Base-by-base conservation (phyloP, 305 asterid species). In the Stenogyne calaminthoides region DNA sequence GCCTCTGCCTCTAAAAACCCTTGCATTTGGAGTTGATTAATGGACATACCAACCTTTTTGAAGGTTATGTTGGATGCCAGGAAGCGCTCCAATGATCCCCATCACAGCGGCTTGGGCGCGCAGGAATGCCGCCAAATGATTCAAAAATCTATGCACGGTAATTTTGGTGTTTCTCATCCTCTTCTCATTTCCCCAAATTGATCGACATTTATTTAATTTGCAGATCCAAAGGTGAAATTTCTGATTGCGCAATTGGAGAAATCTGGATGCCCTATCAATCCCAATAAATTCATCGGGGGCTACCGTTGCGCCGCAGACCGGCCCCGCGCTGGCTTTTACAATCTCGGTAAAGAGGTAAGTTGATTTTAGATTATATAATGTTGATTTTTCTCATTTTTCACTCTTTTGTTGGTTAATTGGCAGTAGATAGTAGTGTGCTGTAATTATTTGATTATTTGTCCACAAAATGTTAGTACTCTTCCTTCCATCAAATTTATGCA, bases 161-260 rank as follows among this genome's bases (percentile, higher is more conserved):
- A 1, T 15, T 44, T 4, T 18, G 6, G 36, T 19, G 20, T 54
- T 69, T 54, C 34, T 12, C n/a, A 34, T 20, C 0, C 15, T 14
- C 56, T 47, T 12, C 56, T 49, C 56, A 49, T 20, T n/a, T 11
- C 20, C 56, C 18, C 10, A 16, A 18, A 46, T 46, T n/a, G 14
- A 46, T 12, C 14, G 14, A 14, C 6, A n/a, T n/a, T n/a, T n/a
- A n/a, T n/a, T n/a, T n/a, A n/a, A n/a, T 36, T 36, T 76, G 74
- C 88, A 87, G 91, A 76, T 67, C 92, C 90, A 12, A 89, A 71
- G 82, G 95, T 82, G 71, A 87, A 78, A 75, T 77, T 89, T 63
- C 65, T 89, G 68, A 83, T 65, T 71, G 88, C 85, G 57, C 81
- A 87, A 20, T 18, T 89, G 80, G 84, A 85, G 79, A 85, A 84